Base-by-base conservation (phyloP, 768 basidiomycete species). In the Boletus rubroflammeus region DNA sequence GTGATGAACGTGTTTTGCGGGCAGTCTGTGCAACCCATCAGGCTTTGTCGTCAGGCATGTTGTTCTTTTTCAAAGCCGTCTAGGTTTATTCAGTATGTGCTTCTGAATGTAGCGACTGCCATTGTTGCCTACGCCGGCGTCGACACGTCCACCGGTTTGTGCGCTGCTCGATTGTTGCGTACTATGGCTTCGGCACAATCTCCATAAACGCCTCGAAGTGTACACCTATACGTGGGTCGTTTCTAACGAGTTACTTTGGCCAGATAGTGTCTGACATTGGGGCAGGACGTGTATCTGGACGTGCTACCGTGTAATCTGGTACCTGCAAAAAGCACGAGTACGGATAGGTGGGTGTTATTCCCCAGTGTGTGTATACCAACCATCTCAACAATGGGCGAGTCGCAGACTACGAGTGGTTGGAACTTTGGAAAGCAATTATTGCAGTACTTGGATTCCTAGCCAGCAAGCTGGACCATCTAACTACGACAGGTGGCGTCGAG, bases 171-270 rank as follows among this genome's bases (percentile, higher is more conserved):
- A 88, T 64, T 86, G 82, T 53, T 84, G 82, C 59, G 75, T 84
- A 6, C 72, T 88, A 14, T 88, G 85, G 84, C 66, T 87, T 26
- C 80, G 84, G 17, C 86, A 89, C 59, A 87, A 86, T 62, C 69
- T 88, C 29, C 83, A 86, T 52, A 85, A 79, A 59, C 77, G 73
- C 28, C 68, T 88, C 5, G 82, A 86, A 53, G 77, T 80, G 0
- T 71, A 75, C 28, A 78, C 79, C 6, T 86, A 85, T 59, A 69
- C 74, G 86, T 85, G 60, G 42, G 82, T 67, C 19, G 13, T 31
- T 43, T 47, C 21, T 7, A 13, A 19, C 21, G 15, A 47, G 25
- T 17, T 14, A 19, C 7, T 15, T 42, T 23, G 15, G 41, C 1
- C 34, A 39, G 25, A 26, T 36, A 23, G 47, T 19, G 35, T 35